These are phyloP conservation scores for Oryza officinalis DNA, from an alignment of 176 grass and related monocot genomes.

Conservation along the genomic window DNA sequence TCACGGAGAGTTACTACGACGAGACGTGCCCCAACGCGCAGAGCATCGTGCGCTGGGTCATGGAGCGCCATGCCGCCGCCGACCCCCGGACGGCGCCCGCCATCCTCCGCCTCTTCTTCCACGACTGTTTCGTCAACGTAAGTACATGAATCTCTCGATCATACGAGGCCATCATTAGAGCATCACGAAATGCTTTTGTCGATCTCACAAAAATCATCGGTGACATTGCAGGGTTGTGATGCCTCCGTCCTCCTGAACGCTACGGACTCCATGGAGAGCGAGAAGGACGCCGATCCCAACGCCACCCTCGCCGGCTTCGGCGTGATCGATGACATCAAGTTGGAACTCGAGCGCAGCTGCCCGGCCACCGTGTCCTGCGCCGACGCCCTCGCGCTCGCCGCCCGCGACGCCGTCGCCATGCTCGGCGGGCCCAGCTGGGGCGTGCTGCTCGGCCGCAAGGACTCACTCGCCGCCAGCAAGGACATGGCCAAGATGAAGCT, in stretches of 20 bases:
- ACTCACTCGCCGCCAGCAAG: conserved; percentile 41
- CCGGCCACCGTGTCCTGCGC: conserved; percentile 60
- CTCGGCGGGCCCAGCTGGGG: conserved; percentile 65
- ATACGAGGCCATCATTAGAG: too few species aligned
- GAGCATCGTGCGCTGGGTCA: conserved; percentile 30
- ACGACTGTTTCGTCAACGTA: conserved; percentile 78
- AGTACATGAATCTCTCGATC: too few species aligned
- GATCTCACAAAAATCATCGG: not conserved
- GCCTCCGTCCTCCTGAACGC: conserved; percentile 56
- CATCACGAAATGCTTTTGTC: not conserved
- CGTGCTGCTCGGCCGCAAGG: conserved; percentile 72
- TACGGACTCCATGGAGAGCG: conserved; percentile 31
- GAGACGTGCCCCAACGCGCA: conserved; percentile 50
- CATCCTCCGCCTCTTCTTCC: conserved; percentile 76
- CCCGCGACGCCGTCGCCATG: conserved; percentile 58
- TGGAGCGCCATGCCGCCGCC: conserved; percentile 33
- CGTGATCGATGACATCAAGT: conserved; percentile 64
- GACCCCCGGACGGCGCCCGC: conserved; percentile 47
- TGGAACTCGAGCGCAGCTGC: conserved; percentile 44
- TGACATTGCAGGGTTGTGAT: conserved; percentile 52
- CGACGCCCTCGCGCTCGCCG: conserved; percentile 52
- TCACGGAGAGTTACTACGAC: conserved; percentile 49
- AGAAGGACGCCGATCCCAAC: conserved; percentile 52
- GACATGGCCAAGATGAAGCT: conserved; percentile 31
- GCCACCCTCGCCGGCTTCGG: conserved; percentile 41